phyloP scores from a whole-genome alignment of 306 rosid species.

The Glycine soja region DNA sequence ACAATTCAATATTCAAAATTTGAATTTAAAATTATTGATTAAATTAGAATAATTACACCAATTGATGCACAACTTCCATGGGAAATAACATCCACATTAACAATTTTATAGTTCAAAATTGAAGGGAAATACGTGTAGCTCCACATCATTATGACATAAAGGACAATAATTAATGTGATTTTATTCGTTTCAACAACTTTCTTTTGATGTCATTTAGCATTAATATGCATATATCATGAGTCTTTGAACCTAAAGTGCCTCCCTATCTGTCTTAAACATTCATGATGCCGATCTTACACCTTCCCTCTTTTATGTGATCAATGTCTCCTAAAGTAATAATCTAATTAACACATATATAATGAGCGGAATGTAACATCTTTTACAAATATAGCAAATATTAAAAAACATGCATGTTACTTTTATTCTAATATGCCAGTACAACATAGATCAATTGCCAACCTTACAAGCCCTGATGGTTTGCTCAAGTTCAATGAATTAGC shows the following conservation, averaged over 20 bases:
- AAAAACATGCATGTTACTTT: not conserved
- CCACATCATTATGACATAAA: not conserved
- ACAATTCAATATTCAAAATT: too few species aligned
- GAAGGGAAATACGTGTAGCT: too few species aligned
- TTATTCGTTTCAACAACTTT: not conserved
- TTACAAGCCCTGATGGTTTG: not conserved
- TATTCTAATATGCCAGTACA: not conserved
- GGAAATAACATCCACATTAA: not conserved
- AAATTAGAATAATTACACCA: too few species aligned
- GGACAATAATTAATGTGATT: not conserved
- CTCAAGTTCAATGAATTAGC: slow-evolving; percentile 20
- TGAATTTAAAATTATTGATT: too few species aligned
- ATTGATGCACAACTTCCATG: too few species aligned
- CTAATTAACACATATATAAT: not conserved
- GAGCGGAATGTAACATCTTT: not conserved
- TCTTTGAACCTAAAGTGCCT: not conserved
- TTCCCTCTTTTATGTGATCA: slow-evolving; percentile 2
- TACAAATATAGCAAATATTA: not conserved
- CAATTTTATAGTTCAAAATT: not conserved
- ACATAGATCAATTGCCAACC: slow-evolving; percentile 14
- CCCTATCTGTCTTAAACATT: not conserved
- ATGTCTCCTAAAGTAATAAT: not conserved
- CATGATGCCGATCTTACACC: not conserved
- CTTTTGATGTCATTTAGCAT: not conserved
- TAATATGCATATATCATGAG: not conserved